Evolutionary conservation across 1,284 basidiomycete species (phyloP), one percentile per base, ranked within the genome.

Genomic region (Cryptococcus amylolentus): DNA sequence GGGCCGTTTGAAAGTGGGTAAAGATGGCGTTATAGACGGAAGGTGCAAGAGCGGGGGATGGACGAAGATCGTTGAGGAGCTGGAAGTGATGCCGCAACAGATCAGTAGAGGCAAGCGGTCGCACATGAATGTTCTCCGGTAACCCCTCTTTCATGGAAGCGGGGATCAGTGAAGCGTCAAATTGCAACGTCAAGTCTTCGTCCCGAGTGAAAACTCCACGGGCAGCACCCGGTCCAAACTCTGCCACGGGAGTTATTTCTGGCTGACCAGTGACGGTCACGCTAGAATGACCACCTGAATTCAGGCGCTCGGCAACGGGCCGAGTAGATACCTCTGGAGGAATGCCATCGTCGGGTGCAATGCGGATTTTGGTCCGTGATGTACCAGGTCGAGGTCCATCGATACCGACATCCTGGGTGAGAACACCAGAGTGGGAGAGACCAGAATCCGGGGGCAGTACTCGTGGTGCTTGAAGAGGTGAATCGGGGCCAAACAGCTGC

Each of bases 31-130:
- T 72, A 81, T 88, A 92, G 4, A 86, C 84, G 0, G 78, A 79
- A 48, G 85, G 83, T 40, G 90, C 87, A 10, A 87, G 84, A 71
- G 92, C 88, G 3, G 89, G 86, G 8, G 88, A 85, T 51, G 83
- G 77, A 2, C 93, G 88, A 43, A 98, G 84, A 39, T 88, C 86
- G 18, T 85, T 79, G 59, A 98, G 87, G 13, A 97, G 86, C 26
- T 80, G 72, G 65, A 98, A 86, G 77, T 98, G 92, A 1, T 88
- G 87, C 23, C 91, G 86, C 10, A 77, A 71, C 78, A 94, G 87
- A 81, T 98, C 95, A 35, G 87, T 86, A 14, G 86, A 86, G 0
- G 92, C 84, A 13, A 98, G 82, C 0, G 95, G 95, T 20, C 95
- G 91, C 38, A 66, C 66, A 48, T 72, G 66, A 28, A 66, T 57